A percentile compares a stretch with the other conserved stretches of the same genome.
phyloP scores from a whole-genome alignment of 495 filamentous ascomycete genomes.

The Trichoderma erinaceum region DNA sequence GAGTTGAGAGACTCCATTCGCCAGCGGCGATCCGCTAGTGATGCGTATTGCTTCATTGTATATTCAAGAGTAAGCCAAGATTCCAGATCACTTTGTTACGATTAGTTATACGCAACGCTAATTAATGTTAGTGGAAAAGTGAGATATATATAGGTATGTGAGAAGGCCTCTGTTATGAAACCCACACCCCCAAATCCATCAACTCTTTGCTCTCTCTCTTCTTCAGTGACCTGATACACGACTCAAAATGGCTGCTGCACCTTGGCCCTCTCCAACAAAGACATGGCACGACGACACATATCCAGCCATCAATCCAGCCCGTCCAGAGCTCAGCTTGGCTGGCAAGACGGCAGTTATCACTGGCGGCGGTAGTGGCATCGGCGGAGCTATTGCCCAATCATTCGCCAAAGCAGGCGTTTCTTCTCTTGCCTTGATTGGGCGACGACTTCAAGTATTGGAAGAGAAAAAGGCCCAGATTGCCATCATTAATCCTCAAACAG shows the following conservation, averaged over 20 bases:
- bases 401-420: constrained; percentile 31
- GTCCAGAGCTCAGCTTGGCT: constrained; percentile 32
- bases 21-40: too few relatives aligned
- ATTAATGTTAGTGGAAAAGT: too few relatives aligned
- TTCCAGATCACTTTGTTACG: too few relatives aligned
- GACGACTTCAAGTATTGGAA: constrained; percentile 1
- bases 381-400: constrained; percentile 24
- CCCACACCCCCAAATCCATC: too few relatives aligned
- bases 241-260: background rate
- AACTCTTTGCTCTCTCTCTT: too few relatives aligned
- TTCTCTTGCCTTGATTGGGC: background rate
- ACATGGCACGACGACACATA: constrained; percentile 37
- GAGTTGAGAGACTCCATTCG: too few relatives aligned
- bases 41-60: too few relatives aligned
- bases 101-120: too few relatives aligned
- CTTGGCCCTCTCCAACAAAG: constrained; percentile 18
- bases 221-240: too few relatives aligned
- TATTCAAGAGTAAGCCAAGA: too few relatives aligned
- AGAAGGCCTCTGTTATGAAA: too few relatives aligned
- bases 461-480: background rate
- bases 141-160: too few relatives aligned
- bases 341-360: constrained; percentile 44
- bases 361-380: constrained; percentile 38
- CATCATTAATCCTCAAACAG: background rate
- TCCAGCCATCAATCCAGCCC: constrained; percentile 34